phyloP scores from a whole-genome alignment of 1,139 yeast species.

The Scheffersomyces quercinus region DNA sequence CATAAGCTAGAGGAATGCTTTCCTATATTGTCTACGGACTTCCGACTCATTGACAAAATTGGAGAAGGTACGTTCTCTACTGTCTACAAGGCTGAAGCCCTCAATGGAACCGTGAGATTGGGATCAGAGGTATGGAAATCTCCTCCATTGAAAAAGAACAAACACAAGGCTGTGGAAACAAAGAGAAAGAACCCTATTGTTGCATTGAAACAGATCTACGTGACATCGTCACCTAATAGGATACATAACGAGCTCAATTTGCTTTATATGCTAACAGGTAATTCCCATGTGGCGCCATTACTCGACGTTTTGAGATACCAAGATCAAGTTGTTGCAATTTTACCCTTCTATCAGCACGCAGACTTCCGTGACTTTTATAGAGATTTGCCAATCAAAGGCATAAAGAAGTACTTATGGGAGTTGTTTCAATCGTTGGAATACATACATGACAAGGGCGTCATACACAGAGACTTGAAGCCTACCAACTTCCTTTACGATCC shows the following conservation, averaged over 20 bases:
- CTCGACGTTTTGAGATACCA: slow-evolving; percentile 83
- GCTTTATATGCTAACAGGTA: slow-evolving; percentile 66
- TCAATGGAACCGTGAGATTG: slow-evolving; percentile 42
- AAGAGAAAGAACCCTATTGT: slow-evolving; percentile 57
- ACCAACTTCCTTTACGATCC: slow-evolving; percentile 85
- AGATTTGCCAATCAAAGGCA: slow-evolving; percentile 75
- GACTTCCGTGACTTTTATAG: slow-evolving; percentile 88
- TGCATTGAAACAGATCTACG: slow-evolving; percentile 91
- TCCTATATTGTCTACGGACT: slow-evolving; percentile 58
- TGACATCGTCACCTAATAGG: slow-evolving; percentile 91
- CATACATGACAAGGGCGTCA: slow-evolving; percentile 73
- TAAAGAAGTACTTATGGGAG: slow-evolving; percentile 78
- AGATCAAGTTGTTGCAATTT: slow-evolving; percentile 90
- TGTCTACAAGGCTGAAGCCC: slow-evolving; percentile 85
- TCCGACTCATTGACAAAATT: slow-evolving; percentile 74
- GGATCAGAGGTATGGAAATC: slow-evolving; percentile 48
- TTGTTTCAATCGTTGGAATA: slow-evolving; percentile 72
- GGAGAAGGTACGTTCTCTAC: slow-evolving; percentile 96
- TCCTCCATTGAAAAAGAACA: slow-evolving; percentile 39
- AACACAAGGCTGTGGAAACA: slow-evolving; percentile 5
- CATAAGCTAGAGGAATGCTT: slow-evolving; percentile 61
- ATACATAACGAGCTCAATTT: slow-evolving; percentile 84
- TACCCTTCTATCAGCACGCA: slow-evolving; percentile 89
- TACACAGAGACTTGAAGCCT: slow-evolving; percentile 90
- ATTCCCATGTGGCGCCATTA: slow-evolving; percentile 80